Base-by-base conservation (phyloP, 805 yeast species). In the Blastobotrys peoriensis region DNA sequence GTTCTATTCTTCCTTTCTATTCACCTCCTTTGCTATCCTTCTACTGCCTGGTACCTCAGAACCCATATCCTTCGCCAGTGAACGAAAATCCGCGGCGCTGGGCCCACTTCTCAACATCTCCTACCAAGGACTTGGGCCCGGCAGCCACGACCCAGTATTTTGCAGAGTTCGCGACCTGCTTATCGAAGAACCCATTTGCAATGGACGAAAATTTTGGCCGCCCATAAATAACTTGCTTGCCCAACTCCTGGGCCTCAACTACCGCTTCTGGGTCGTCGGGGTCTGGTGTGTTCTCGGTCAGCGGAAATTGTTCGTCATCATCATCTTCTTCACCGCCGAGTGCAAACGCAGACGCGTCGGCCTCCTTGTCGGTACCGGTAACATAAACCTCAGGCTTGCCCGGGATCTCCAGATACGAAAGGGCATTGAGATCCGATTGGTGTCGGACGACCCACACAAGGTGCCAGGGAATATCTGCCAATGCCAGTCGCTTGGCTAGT, bases 401-500 rank as follows among this genome's bases (percentile, higher is more conserved):
- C 10, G 63, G 69, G 10, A 68, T 63, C 25, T 73, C 73, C 5
- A 95, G 87, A 3, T 89, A 83, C 33, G 83, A 77, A 54, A 79
- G 81, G 23, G 86, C 83, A 50, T 83, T 91, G 51, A 86, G 74
- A 34, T 88, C 91, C 72, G 78, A 52, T 78, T 69, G 36, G 57
- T 87, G 94, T 53, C 88, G 75, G 15, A 86, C 77, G 9, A 88
- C 93, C 98, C 98, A 91, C 1, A 91, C 73, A 46, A 91, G 72
- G 53, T 85, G 81, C 9, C 75, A 78, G 5, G 79, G 78, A 5
- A 83, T 40, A 1, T 49, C 79, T 23, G 95, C 95, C 54, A 83
- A 78, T 55, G 79, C 81, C 62, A 88, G 69, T 1, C 81, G 78
- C 51, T 96, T 71, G 41, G 86, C 64, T n/a, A 93, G 66, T 5